These are phyloP conservation scores for Linnemannia hyalina DNA, from an alignment of 192 early-diverging fungal species.

Conservation along the genomic window DNA sequence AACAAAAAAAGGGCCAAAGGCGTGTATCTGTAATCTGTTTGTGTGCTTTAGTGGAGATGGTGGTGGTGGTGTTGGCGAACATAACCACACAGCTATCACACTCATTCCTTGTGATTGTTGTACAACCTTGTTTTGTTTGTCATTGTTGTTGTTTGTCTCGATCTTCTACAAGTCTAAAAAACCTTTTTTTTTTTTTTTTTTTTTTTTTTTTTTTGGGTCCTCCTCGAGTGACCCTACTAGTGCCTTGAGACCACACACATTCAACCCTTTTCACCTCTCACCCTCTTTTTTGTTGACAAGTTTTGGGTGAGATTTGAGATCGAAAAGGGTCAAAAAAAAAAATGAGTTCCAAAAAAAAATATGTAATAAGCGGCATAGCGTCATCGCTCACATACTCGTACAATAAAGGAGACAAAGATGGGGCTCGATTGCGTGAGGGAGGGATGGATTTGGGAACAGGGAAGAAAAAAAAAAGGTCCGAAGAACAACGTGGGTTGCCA, in stretches of 20 bases:
- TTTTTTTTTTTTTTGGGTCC: neutral
- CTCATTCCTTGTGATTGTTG: neutral
- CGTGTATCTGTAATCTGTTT: neutral
- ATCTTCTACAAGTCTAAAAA: neutral
- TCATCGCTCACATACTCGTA: neutral
- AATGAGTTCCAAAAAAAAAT: neutral
- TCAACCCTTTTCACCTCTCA: too few species aligned
- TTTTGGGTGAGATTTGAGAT: too few species aligned
- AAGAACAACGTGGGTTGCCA: conserved; percentile 4
- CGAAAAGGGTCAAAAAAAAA: neutral
- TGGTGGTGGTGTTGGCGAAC: neutral
- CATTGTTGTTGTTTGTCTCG: neutral
- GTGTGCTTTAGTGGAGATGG: neutral
- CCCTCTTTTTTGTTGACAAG: too few species aligned
- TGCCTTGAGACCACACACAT: too few species aligned
- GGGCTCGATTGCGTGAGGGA: neutral
- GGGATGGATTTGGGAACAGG: neutral
- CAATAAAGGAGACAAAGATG: neutral
- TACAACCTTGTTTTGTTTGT: neutral
- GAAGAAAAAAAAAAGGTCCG: neutral
- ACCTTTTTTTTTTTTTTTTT: neutral
- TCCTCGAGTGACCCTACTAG: too few species aligned
- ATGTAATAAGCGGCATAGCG: neutral
- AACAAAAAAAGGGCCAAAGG: neutral
- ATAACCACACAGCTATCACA: neutral